Conservation (phyloP, 805 yeast genomes). For the Limtongia smithiae region DNA sequence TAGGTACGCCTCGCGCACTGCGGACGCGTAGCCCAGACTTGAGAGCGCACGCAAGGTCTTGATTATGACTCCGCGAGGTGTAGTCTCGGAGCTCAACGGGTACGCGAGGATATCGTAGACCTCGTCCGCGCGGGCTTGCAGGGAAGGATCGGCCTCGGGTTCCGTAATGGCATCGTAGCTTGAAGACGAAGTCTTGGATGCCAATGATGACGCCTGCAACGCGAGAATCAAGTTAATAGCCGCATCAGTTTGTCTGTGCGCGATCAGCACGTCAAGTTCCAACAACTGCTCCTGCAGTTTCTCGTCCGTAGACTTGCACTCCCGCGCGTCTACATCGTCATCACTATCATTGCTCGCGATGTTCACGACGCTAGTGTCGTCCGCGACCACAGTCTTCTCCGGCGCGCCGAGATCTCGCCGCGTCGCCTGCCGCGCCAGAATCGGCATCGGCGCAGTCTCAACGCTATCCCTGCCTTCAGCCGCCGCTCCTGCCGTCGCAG, state of each 20-base stretch:
- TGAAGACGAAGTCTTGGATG: constrained; percentile 1
- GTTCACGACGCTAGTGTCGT: constrained; percentile 3
- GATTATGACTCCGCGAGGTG: constrained; percentile 35
- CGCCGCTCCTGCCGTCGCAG: background rate
- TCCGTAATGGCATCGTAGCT: constrained; percentile 23
- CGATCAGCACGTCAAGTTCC: constrained; percentile 59
- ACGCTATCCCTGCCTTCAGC: constrained; percentile 1
- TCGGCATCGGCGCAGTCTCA: constrained; percentile 8
- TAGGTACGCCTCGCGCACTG: constrained; percentile 50
- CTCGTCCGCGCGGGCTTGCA: constrained; percentile 32
- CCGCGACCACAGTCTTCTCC: background rate
- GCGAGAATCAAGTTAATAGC: constrained; percentile 36
- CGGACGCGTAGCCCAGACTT: constrained; percentile 45
- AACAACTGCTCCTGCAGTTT: constrained; percentile 54
- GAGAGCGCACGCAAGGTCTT: constrained; percentile 37
- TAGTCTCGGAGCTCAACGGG: constrained; percentile 35
- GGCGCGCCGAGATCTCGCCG: background rate
- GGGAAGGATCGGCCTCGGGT: no score
- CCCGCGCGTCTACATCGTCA: background rate
- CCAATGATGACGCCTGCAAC: constrained; percentile 21
- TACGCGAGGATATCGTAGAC: constrained; percentile 39
- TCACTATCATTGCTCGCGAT: background rate
- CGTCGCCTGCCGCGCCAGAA: constrained; percentile 13
- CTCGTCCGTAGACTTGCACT: background rate
- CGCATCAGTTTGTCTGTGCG: constrained; percentile 52